Evolutionary conservation across 768 basidiomycete genomes (phyloP), one percentile per base, ranked within the genome.

Genomic region (Gelatoporia subvermispora): DNA sequence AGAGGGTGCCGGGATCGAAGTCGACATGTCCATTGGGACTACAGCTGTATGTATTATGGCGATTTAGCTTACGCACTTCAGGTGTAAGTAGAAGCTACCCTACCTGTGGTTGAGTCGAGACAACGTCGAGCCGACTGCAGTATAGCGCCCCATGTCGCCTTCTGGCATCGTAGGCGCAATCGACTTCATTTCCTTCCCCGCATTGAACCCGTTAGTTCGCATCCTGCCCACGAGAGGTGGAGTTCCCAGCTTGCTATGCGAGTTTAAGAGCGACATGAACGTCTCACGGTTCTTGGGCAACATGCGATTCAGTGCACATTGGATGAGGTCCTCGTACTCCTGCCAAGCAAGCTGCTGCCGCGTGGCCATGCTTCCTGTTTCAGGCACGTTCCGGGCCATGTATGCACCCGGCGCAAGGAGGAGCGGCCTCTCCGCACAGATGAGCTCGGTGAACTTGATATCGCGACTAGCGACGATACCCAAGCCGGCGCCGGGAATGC

Each of bases 371-470:
- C 28, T 31, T 5, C 28, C 28, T 31, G 28, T 13, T 5, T 31
- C 28, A 5, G 28, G 28, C 28, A 31, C 28, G 13, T 5, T 13
- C 28, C 28, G 28, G 5, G 28, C 28, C 28, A 31, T 31, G 13
- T 31, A 31, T 13, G 28, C 28, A 13, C 28, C 28, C 28, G 28
- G 28, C 7, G 28, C 28, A 13, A 31, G 28, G 36, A 38, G 10
- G 11, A 37, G 20, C 8, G 47, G 47, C 28, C 47, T 25, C 34
- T 48, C 47, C 1, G 47, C 22, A 18, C 22, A 21, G 39, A 48
- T n/a, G 13, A 48, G 47, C 47, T 48, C 47, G 17, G 38, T 39
- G 17, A 25, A 20, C 23, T 41, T 41, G 18, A 48, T 48, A 10
- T 20, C 23, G 22, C 47, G 34, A 15, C 13, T 40, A 5, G 47